Conservation (phyloP, 2,329 filamentous ascomycete species). For the Diaporthe aspalathi region DNA sequence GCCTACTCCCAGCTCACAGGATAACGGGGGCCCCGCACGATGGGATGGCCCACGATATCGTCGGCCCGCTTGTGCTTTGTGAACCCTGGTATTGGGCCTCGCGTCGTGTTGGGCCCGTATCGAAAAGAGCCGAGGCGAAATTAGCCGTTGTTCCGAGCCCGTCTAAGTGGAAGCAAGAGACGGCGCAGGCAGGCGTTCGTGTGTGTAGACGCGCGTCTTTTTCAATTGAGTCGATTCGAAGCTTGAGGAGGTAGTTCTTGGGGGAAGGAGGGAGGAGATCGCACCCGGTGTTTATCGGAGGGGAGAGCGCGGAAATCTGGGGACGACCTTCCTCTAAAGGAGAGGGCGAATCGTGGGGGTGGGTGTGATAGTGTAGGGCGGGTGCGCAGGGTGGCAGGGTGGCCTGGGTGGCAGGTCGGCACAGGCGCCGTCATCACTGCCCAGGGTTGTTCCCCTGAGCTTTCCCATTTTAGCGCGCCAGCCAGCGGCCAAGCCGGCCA, state of each 20-base stretch:
- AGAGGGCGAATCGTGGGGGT: conserved; percentile 19
- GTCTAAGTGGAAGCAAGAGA: neutral
- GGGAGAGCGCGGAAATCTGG: conserved; percentile 16
- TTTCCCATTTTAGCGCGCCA: conserved; percentile 38
- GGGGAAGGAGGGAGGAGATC: conserved; percentile 6
- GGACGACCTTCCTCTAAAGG: conserved; percentile 33
- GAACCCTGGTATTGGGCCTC: conserved; percentile 27
- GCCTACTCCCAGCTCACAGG: conserved; percentile 8
- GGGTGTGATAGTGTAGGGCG: conserved; percentile 12
- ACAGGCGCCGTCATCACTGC: conserved; percentile 1
- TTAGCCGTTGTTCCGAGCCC: neutral
- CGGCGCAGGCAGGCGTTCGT: neutral
- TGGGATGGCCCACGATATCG: conserved; percentile 28
- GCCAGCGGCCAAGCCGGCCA: conserved; percentile 11
- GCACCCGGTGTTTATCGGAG: conserved; percentile 17
- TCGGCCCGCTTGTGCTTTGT: conserved; percentile 29
- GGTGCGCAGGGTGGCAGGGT: neutral
- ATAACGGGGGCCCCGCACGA: conserved; percentile 35
- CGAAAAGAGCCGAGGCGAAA: neutral
- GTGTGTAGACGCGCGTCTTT: neutral
- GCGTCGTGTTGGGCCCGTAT: conserved; percentile 29
- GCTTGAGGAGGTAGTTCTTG: neutral
- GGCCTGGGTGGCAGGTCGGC: too few species aligned
- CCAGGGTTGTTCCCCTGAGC: conserved; percentile 38
- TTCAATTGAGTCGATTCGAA: conserved; percentile 26